Evolutionary conservation across 352 stramenopile genomes (phyloP).

Genomic region (Plasmopara muralis): DNA sequence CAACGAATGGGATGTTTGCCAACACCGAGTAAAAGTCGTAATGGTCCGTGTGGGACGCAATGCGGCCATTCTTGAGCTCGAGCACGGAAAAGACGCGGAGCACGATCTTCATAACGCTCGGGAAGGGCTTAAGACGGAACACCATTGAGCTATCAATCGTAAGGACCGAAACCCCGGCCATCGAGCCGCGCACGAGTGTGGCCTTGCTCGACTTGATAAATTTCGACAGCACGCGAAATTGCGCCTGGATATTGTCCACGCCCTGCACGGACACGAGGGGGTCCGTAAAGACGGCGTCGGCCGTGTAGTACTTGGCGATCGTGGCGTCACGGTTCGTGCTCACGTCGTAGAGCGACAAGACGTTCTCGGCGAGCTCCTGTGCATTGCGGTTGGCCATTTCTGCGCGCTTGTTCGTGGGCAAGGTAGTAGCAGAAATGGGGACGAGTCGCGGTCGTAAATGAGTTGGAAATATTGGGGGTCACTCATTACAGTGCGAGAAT

Average conservation of each 20-base stretch:
- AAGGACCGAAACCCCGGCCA: constrained; percentile 67
- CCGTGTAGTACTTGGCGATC: constrained; percentile 71
- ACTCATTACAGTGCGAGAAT: no score
- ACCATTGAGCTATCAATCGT: constrained; percentile 78
- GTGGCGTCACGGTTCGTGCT: constrained; percentile 55
- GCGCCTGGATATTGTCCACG: constrained; percentile 77
- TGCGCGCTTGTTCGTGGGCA: no score
- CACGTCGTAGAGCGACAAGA: constrained; percentile 82
- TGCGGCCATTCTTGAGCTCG: constrained; percentile 74
- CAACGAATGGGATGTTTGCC: constrained; percentile 64
- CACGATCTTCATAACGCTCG: constrained; percentile 61
- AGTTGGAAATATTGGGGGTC: no score
- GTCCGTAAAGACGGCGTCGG: constrained; percentile 75
- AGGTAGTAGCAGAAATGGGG: no score
- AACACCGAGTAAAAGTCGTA: constrained; percentile 81
- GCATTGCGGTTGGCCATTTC: constrained; percentile 60
- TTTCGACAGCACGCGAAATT: constrained; percentile 73
- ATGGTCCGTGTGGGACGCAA: constrained; percentile 78
- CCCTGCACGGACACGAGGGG: constrained; percentile 66
- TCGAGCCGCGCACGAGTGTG: constrained; percentile 74
- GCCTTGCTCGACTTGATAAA: constrained; percentile 74
- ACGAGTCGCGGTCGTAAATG: no score
- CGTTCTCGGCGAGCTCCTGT: constrained; percentile 70
- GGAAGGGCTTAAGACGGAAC: constrained; percentile 68
- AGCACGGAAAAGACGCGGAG: constrained; percentile 78